These are phyloP conservation scores for Leccinum insolens DNA, from an alignment of 1,284 basidiomycete genomes.

Conservation along the genomic window DNA sequence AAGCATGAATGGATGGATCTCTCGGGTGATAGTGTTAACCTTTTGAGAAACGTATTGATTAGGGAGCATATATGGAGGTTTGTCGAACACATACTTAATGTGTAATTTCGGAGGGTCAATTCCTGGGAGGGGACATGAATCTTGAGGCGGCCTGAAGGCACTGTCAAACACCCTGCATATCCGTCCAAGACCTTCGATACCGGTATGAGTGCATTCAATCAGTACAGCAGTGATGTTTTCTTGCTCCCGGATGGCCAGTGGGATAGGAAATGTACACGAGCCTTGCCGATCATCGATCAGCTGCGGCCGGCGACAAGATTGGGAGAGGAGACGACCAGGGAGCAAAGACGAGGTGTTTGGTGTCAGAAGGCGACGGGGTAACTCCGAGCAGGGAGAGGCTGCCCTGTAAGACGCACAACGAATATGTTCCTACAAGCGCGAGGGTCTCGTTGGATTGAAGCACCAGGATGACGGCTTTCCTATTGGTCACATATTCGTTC, in stretches of 20 bases:
- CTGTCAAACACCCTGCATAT: conserved; percentile 65
- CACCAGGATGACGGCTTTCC: conserved; percentile 40
- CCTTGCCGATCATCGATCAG: conserved; percentile 23
- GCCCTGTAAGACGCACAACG: conserved; percentile 57
- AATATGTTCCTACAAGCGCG: conserved; percentile 61
- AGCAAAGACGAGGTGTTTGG: conserved; percentile 57
- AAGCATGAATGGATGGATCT: conserved; percentile 51
- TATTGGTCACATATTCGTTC: conserved; percentile 2
- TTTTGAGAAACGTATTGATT: conserved; percentile 26
- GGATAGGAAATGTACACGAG: conserved; percentile 20
- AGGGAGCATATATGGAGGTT: background rate
- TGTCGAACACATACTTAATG: conserved; percentile 47
- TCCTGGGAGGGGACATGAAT: conserved; percentile 27
- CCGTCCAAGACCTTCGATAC: conserved; percentile 64
- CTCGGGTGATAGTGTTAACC: conserved; percentile 44
- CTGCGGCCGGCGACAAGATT: conserved; percentile 39
- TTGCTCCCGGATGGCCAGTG: conserved; percentile 16
- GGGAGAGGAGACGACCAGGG: conserved; percentile 71
- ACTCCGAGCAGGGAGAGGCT: conserved; percentile 54
- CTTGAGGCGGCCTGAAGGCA: conserved; percentile 52
- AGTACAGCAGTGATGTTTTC: conserved; percentile 46
- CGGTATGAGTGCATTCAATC: conserved; percentile 55
- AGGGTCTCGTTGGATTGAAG: conserved; percentile 51
- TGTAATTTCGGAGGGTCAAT: conserved; percentile 56
- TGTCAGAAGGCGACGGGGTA: conserved; percentile 44